A percentile compares a stretch with the other conserved stretches of the same genome.
Conservation (phyloP, 805 yeast genomes). For the Zygoascus biomembranicola region DNA sequence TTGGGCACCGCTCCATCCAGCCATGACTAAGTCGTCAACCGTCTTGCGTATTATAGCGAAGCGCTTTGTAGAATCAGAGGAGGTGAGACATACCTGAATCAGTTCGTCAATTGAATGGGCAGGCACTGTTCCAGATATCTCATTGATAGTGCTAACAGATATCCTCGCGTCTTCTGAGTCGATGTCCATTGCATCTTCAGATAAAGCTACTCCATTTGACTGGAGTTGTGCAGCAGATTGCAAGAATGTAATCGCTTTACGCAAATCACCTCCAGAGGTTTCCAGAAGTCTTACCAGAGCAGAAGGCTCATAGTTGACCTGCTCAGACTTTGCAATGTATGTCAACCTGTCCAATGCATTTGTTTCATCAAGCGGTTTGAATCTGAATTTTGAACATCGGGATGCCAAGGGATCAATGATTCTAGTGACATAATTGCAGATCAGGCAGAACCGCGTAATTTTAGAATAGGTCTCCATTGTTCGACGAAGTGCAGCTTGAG, state of each 20-base stretch:
- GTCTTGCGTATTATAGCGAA: slow-evolving; percentile 22
- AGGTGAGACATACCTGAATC: slow-evolving; percentile 29
- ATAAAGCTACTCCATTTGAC: not conserved
- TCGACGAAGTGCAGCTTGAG: slow-evolving; percentile 91
- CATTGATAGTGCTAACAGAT: slow-evolving; percentile 44
- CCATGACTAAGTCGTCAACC: slow-evolving; percentile 46
- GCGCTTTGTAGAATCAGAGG: slow-evolving; percentile 19
- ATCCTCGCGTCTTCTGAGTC: slow-evolving; percentile 26
- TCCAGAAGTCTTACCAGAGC: slow-evolving; percentile 58
- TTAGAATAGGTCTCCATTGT: slow-evolving; percentile 77
- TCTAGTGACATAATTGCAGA: slow-evolving; percentile 93
- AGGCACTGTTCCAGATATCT: slow-evolving; percentile 72
- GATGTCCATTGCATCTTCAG: slow-evolving; percentile 28
- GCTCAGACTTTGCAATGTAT: slow-evolving; percentile 49
- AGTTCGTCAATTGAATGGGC: slow-evolving; percentile 37
- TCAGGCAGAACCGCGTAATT: slow-evolving; percentile 86
- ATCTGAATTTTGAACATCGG: slow-evolving; percentile 91
- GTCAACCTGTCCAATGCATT: slow-evolving; percentile 64
- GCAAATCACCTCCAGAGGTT: slow-evolving; percentile 83
- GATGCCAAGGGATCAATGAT: slow-evolving; percentile 96
- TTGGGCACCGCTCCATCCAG: slow-evolving; percentile 77
- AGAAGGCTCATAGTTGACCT: slow-evolving; percentile 34
- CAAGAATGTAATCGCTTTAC: slow-evolving; percentile 83
- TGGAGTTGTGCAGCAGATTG: slow-evolving; percentile 69
- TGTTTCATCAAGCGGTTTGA: slow-evolving; percentile 62